Conservation (phyloP, 176 grass and related monocot species). For the Bolboschoenus planiculmis region DNA sequence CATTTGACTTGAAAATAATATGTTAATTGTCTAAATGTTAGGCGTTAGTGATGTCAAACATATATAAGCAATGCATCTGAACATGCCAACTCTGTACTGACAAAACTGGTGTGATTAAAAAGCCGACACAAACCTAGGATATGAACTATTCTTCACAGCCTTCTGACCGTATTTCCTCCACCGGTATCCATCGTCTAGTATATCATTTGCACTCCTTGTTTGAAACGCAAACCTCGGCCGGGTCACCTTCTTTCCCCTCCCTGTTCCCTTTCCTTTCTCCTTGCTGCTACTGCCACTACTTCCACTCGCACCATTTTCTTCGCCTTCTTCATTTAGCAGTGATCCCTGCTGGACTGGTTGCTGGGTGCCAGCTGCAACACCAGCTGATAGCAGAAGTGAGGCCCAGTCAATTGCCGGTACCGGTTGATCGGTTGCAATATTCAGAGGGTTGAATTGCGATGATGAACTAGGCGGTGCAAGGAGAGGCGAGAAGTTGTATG, state of each 20-base stretch:
- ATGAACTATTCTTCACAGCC: constrained; percentile 81
- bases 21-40: not conserved
- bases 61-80: not conserved
- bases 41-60: not conserved
- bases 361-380: not conserved
- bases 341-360: not conserved
- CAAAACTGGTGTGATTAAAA: not conserved
- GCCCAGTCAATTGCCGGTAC: constrained; percentile 24
- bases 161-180: constrained; percentile 98
- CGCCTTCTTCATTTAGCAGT: constrained; percentile 14
- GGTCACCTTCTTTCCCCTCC: constrained; percentile 51
- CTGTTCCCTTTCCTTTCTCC: constrained; percentile 25
- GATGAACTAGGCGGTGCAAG: constrained; percentile 21
- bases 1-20: not conserved
- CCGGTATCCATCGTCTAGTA: constrained; percentile 85
- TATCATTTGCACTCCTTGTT: constrained; percentile 74
- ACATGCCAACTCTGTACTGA: not conserved
- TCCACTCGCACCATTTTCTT: constrained; percentile 31
- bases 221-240: constrained; percentile 80
- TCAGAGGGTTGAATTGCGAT: constrained; percentile 18
- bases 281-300: constrained; percentile 3
- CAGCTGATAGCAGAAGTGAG: constrained; percentile 17
- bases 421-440: constrained; percentile 4
- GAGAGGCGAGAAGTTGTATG: constrained; percentile 38
- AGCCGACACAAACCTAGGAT: constrained; percentile 48